Conservation (phyloP, 345 rosid genomes). For the Eutrema heterophyllum region DNA sequence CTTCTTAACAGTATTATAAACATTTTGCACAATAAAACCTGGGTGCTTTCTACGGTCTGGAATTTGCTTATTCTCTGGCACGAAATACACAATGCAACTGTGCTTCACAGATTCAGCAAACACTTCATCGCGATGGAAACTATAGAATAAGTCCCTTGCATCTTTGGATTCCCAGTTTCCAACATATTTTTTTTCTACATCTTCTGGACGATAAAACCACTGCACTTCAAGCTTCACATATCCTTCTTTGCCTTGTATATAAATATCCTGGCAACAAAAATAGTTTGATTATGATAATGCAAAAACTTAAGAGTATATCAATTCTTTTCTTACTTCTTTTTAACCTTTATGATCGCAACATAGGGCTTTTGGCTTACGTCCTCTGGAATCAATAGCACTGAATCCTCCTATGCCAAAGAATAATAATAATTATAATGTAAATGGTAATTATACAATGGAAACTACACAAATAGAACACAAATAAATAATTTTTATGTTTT, state of each 20-base stretch:
- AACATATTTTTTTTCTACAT: constrained; percentile 54
- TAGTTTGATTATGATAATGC: not conserved
- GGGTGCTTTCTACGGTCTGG: constrained; percentile 57
- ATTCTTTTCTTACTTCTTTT: not conserved
- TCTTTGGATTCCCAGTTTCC: constrained; percentile 62
- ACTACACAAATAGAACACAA: not conserved
- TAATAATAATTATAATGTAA: not conserved
- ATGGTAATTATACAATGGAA: not conserved
- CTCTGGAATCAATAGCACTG: constrained; percentile 66
- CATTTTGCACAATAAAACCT: constrained; percentile 72
- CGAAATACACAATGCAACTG: constrained; percentile 73
- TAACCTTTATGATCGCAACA: constrained; percentile 89
- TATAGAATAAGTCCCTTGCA: constrained; percentile 69
- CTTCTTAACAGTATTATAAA: constrained; percentile 44
- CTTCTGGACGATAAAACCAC: constrained; percentile 95
- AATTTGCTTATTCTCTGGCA: constrained; percentile 65
- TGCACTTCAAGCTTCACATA: constrained; percentile 61
- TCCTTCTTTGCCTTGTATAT: constrained; percentile 37
- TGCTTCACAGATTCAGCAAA: constrained; percentile 86
- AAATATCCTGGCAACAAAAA: constrained; percentile 51
- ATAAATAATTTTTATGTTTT: not conserved
- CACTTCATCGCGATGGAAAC: constrained; percentile 77
- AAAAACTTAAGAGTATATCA: not conserved
- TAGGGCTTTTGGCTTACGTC: constrained; percentile 56
- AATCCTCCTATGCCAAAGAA: constrained; percentile 54